phyloP scores from a whole-genome alignment of 139 green algal species.

The Chlamydomonas asymmetrica region DNA sequence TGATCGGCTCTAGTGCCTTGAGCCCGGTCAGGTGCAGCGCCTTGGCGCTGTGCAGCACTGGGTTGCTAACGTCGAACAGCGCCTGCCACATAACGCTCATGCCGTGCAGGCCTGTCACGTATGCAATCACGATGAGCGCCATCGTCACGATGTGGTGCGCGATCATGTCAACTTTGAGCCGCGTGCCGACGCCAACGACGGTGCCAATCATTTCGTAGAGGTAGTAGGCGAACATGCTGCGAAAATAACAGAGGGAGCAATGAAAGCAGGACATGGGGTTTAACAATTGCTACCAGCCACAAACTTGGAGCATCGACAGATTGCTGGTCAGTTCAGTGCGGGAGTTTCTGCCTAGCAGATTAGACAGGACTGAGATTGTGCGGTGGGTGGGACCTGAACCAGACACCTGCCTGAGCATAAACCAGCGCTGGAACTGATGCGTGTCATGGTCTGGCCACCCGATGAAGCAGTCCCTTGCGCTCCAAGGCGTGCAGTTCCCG shows the following conservation, averaged over 20 bases:
- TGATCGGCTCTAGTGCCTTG: conserved; percentile 12
- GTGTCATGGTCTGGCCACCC: conserved; percentile 36
- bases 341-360: background rate
- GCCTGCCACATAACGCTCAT: conserved; percentile 44
- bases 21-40: conserved; percentile 28
- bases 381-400: background rate
- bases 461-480: conserved; percentile 29
- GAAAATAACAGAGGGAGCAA: background rate
- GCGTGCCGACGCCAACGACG: conserved; percentile 30
- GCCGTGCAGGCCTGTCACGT: conserved; percentile 31
- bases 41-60: conserved; percentile 58
- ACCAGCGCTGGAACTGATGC: conserved; percentile 14
- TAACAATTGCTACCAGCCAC: background rate
- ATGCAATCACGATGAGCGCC: conserved; percentile 40
- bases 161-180: conserved; percentile 53
- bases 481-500: conserved; percentile 38
- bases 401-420: background rate
- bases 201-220: conserved; percentile 52
- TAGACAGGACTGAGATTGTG: background rate
- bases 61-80: conserved; percentile 52
- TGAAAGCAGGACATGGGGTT: background rate
- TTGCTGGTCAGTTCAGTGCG: background rate
- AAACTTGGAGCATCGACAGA: background rate
- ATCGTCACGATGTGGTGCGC: conserved; percentile 55
- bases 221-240: conserved; percentile 45